Evolutionary conservation across 148 eudicot species (phyloP).

Genomic region (Camellia japonica): DNA sequence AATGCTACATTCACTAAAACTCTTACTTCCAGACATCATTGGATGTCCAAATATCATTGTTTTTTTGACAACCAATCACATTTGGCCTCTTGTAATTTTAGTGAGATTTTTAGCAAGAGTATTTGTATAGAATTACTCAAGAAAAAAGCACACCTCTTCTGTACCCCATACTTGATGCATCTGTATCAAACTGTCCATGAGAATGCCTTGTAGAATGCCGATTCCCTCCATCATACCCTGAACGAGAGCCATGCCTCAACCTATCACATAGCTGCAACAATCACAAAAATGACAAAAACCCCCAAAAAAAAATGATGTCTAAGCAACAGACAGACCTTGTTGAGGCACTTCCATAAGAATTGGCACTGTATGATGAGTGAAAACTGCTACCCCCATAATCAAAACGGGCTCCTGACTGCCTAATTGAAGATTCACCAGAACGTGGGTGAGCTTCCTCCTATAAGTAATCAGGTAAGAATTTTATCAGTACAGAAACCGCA

Average conservation of each 20-base stretch:
- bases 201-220: background rate
- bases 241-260: constrained; percentile 1
- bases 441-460: constrained; percentile 5
- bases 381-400: background rate
- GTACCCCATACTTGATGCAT: background rate
- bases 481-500: background rate
- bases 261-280: background rate
- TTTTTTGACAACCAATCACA: too few relatives aligned
- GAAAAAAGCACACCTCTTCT: background rate
- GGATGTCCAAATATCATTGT: too few relatives aligned
- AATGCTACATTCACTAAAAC: too few relatives aligned
- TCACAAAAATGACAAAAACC: background rate
- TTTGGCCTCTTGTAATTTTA: too few relatives aligned
- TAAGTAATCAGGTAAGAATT: background rate
- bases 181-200: background rate
- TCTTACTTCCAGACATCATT: too few relatives aligned
- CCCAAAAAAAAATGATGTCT: background rate
- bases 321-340: background rate
- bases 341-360: constrained; percentile 1
- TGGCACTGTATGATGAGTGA: background rate
- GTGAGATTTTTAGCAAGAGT: background rate
- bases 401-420: constrained; percentile 2
- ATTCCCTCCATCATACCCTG: background rate
- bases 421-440: background rate
- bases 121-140: background rate